A percentile compares a stretch with the other conserved stretches of the same genome.
Conservation (phyloP, 202 grass and related monocot species). For the Schoenoplectus tabernaemontani region DNA sequence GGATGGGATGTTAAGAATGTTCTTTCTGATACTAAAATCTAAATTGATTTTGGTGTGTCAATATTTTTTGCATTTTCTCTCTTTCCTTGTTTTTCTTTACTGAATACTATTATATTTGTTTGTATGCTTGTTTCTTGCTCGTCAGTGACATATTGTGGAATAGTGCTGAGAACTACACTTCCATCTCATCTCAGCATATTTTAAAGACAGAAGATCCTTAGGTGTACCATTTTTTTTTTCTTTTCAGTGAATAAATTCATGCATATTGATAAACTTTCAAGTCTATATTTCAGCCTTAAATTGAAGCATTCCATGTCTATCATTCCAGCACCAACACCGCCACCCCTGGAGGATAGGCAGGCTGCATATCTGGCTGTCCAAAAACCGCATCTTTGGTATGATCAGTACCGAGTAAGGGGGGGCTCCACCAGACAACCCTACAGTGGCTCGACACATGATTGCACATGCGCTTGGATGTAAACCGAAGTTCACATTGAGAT, state of each 20-base stretch:
- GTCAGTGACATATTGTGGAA: conserved; percentile 80
- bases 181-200: conserved; percentile 36
- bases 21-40: background rate
- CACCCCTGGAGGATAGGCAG: conserved; percentile 67
- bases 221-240: conserved; percentile 24
- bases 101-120: background rate
- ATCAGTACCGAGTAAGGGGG: conserved; percentile 28
- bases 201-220: conserved; percentile 41
- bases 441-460: conserved; percentile 76
- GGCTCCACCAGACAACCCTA: conserved; percentile 29
- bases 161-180: conserved; percentile 37
- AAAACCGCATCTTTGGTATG: conserved; percentile 55
- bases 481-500: conserved; percentile 28
- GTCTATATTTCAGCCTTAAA: conserved; percentile 39
- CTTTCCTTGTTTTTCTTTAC: background rate
- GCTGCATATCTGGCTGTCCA: conserved; percentile 72
- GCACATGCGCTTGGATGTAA: conserved; percentile 80
- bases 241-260: background rate
- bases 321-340: background rate
- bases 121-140: conserved; percentile 53
- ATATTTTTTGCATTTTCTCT: background rate
- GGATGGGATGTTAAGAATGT: background rate
- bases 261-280: conserved; percentile 13
- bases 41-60: background rate
- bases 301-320: conserved; percentile 17